phyloP scores from a whole-genome alignment of 805 yeast genomes.

The Barnettozyma wickerhamii region DNA sequence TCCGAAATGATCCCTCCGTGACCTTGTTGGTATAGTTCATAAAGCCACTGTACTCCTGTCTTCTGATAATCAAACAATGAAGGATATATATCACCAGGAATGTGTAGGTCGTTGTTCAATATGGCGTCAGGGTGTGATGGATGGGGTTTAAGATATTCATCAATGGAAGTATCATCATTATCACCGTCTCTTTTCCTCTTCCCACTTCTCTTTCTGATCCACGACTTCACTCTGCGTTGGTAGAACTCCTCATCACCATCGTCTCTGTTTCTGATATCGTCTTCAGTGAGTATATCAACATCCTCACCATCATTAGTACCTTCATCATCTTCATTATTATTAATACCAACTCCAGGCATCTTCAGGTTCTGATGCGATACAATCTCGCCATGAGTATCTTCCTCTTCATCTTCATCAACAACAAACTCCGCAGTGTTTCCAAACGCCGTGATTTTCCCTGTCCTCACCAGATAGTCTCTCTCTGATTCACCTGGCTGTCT shows the following conservation, averaged over 20 bases:
- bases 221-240: constrained; percentile 51
- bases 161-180: constrained; percentile 13
- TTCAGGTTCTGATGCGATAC: constrained; percentile 22
- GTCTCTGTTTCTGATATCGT: constrained; percentile 48
- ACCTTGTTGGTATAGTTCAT: constrained; percentile 85
- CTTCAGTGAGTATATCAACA: constrained; percentile 22
- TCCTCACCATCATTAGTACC: constrained; percentile 17
- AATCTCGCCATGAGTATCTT: constrained; percentile 8
- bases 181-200: too few species aligned
- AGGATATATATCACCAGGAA: constrained; percentile 91
- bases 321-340: constrained; percentile 9
- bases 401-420: constrained; percentile 29
- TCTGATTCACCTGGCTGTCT: constrained; percentile 68
- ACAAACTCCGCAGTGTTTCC: constrained; percentile 62
- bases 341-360: constrained; percentile 22
- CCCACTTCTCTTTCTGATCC: constrained; percentile 62
- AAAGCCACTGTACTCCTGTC: constrained; percentile 96
- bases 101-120: constrained; percentile 59
- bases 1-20: constrained; percentile 97
- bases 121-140: constrained; percentile 74
- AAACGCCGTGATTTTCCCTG: constrained; percentile 93
- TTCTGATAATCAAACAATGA: constrained; percentile 88
- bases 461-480: constrained; percentile 75
- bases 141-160: constrained; percentile 75
- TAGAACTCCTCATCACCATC: constrained; percentile 78